Evolutionary conservation across 768 basidiomycete genomes (phyloP).

Genomic region (Boletus edulis): DNA sequence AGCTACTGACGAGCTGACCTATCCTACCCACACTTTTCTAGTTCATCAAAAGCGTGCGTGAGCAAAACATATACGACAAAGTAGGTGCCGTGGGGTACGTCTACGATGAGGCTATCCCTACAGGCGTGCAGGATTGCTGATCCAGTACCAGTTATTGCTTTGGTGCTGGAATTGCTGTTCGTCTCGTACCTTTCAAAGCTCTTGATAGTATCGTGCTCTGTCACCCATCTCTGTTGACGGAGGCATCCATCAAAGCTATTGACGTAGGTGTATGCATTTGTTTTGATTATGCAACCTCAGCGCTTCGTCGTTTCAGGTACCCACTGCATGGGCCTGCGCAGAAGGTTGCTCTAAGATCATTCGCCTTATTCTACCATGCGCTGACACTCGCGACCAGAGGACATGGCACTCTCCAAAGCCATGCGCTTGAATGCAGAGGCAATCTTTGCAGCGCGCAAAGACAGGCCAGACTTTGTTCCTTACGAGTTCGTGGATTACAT

Average conservation of each 20-base stretch:
- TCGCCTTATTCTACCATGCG: background rate
- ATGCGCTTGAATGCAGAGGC: slow-evolving; percentile 30
- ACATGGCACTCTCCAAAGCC: slow-evolving; percentile 24
- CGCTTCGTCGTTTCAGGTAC: slow-evolving; percentile 12
- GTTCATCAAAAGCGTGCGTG: slow-evolving; percentile 38
- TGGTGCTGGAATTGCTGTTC: slow-evolving; percentile 32
- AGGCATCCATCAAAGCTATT: slow-evolving; percentile 36
- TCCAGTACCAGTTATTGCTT: slow-evolving; percentile 35
- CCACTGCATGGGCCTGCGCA: slow-evolving; percentile 35
- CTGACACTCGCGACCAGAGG: slow-evolving; percentile 27
- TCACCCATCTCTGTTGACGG: slow-evolving; percentile 37
- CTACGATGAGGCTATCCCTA: background rate
- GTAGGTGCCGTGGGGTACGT: slow-evolving; percentile 44
- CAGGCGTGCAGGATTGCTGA: background rate
- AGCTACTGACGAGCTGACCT: background rate
- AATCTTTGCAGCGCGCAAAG: slow-evolving; percentile 30
- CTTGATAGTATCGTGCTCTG: slow-evolving; percentile 40
- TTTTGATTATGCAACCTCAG: background rate
- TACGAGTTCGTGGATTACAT: slow-evolving; percentile 38
- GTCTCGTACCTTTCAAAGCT: slow-evolving; percentile 28
- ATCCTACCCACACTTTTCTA: slow-evolving; percentile 4
- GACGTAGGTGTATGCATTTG: slow-evolving; percentile 4
- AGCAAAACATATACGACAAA: slow-evolving; percentile 38
- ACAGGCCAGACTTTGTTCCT: slow-evolving; percentile 26
- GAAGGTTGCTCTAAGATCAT: slow-evolving; percentile 28